Percentiles rank a stretch among this genome's conserved stretches.
Conservation (phyloP, 2,329 filamentous ascomycete genomes). For the Penicillium paneum region DNA sequence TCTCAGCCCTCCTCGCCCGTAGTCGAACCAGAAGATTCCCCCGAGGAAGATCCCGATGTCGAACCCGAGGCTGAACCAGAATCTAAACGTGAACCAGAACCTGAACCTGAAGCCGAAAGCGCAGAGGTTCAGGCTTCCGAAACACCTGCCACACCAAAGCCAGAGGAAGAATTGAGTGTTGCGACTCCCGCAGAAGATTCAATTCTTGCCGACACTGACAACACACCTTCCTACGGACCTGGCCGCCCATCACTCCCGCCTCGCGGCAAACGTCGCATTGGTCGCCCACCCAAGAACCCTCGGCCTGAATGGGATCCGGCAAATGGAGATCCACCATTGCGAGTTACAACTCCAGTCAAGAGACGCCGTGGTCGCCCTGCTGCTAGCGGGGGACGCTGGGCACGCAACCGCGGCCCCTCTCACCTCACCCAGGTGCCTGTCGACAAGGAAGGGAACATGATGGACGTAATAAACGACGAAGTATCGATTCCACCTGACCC, state of each 20-base stretch:
- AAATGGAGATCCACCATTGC: constrained; percentile 47
- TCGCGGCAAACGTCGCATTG: constrained; percentile 67
- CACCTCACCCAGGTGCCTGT: constrained; percentile 80
- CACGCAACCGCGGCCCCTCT: constrained; percentile 67
- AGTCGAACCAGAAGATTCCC: constrained; percentile 17
- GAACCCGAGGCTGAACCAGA: constrained; percentile 18
- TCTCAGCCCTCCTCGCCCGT: constrained; percentile 23
- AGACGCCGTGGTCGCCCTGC: constrained; percentile 58
- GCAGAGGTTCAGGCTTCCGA: constrained; percentile 24
- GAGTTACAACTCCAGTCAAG: constrained; percentile 50
- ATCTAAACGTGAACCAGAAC: constrained; percentile 29
- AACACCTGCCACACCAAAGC: constrained; percentile 21
- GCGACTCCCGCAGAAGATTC: constrained; percentile 37
- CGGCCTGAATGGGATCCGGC: constrained; percentile 70
- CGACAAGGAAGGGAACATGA: constrained; percentile 89
- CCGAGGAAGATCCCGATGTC: constrained; percentile 24
- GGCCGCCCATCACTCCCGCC: constrained; percentile 56
- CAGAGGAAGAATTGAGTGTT: constrained; percentile 46
- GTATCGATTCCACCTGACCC: constrained; percentile 81
- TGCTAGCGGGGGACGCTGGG: constrained; percentile 63
- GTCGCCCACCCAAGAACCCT: constrained; percentile 79
- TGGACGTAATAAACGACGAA: constrained; percentile 89
- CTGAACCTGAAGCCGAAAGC: constrained; percentile 44
- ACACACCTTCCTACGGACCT: constrained; percentile 52
- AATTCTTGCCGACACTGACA: constrained; percentile 45